Evolutionary conservation across 1,139 yeast genomes (phyloP).

Genomic region (Hyphopichia burtonii): DNA sequence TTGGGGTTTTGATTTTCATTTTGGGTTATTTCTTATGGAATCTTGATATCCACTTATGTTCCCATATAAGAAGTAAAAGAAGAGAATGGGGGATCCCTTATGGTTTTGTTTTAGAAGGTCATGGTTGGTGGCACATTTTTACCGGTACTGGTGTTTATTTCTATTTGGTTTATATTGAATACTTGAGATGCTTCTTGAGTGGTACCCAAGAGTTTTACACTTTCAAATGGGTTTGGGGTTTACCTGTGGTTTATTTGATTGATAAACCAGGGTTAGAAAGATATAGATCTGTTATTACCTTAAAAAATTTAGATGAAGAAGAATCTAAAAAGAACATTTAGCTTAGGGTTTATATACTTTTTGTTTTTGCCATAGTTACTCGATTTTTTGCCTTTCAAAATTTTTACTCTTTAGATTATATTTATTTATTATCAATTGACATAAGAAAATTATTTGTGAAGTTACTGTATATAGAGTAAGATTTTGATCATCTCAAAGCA

Average conservation of each 20-base stretch:
- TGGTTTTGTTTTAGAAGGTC: slow-evolving; percentile 86
- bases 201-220: slow-evolving; percentile 51
- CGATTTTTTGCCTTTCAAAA: no score
- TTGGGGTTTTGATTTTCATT: slow-evolving; percentile 65
- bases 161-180: slow-evolving; percentile 67
- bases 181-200: slow-evolving; percentile 60
- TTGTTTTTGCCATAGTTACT: not conserved
- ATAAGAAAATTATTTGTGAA: no score
- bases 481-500: slow-evolving; percentile 18
- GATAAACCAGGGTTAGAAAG: slow-evolving; percentile 28
- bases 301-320: slow-evolving; percentile 18
- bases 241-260: slow-evolving; percentile 32
- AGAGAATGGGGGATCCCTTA: slow-evolving; percentile 77
- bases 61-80: slow-evolving; percentile 59
- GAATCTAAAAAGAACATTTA: slow-evolving; percentile 2
- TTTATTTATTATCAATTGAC: no score
- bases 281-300: slow-evolving; percentile 14
- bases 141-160: slow-evolving; percentile 71
- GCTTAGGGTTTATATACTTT: not conserved
- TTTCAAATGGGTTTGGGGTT: slow-evolving; percentile 51
- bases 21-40: slow-evolving; percentile 83
- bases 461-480: no score
- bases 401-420: no score
- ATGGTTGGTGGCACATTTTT: slow-evolving; percentile 97
- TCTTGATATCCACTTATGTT: slow-evolving; percentile 78